Percentiles rank a stretch among this genome's conserved stretches.
phyloP scores from a whole-genome alignment of 805 yeast species.

The Ogataea nakhonphanomensis region DNA sequence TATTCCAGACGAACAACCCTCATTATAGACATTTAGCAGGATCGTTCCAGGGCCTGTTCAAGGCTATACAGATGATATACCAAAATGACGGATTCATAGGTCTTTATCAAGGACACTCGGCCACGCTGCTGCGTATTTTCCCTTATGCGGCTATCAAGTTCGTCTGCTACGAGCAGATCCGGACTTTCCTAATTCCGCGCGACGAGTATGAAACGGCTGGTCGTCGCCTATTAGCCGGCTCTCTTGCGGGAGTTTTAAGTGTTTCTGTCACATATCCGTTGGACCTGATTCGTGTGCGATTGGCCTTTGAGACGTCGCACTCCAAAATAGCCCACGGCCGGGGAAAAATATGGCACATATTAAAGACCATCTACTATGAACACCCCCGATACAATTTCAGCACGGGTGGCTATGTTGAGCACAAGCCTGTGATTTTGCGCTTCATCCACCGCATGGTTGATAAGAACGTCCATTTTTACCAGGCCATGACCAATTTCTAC shows the following conservation, averaged over 20 bases:
- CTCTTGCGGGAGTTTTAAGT: conserved; percentile 81
- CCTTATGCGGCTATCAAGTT: conserved; percentile 98
- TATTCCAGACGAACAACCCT: conserved; percentile 94
- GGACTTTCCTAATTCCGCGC: conserved; percentile 74
- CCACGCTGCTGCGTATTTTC: conserved; percentile 83
- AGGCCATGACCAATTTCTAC: conserved; percentile 67
- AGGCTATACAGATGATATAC: conserved; percentile 69
- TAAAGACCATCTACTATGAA: conserved; percentile 32
- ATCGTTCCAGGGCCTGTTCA: conserved; percentile 67
- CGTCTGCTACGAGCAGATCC: conserved; percentile 91
- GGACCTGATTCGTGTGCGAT: conserved; percentile 83
- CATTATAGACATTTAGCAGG: conserved; percentile 80
- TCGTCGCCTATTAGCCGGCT: conserved; percentile 83
- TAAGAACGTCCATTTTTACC: conserved; percentile 32
- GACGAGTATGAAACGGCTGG: conserved; percentile 72
- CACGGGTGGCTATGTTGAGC: conserved; percentile 29
- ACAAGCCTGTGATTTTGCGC: conserved; percentile 30
- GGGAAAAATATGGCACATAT: conserved; percentile 32
- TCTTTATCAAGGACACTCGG: conserved; percentile 92
- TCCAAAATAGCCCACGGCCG: conserved; percentile 25
- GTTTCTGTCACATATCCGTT: conserved; percentile 91
- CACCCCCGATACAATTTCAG: conserved; percentile 29
- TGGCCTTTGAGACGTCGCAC: conserved; percentile 78
- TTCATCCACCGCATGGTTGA: conserved; percentile 30
- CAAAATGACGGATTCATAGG: conserved; percentile 71